These are phyloP conservation scores for Solanum virginianum DNA, from an alignment of 257 asterid genomes.

Conservation along the genomic window DNA sequence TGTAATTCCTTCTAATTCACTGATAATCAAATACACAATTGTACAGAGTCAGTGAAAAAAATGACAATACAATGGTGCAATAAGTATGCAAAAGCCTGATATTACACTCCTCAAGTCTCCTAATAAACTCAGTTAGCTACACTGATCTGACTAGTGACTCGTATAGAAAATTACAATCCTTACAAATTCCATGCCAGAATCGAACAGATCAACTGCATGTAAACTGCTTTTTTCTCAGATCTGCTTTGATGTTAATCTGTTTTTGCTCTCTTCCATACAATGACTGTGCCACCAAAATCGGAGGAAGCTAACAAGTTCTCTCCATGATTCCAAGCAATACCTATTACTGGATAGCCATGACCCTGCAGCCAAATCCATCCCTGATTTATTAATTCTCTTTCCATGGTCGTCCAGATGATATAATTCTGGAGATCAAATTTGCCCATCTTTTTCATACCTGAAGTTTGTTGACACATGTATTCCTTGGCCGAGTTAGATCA, in stretches of 20 bases:
- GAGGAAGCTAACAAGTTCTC: conserved; percentile 92
- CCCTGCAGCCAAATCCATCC: conserved; percentile 41
- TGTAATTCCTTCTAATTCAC: neutral
- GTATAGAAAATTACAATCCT: neutral
- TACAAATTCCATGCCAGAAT: neutral
- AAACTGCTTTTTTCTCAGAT: neutral
- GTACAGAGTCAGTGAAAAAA: neutral
- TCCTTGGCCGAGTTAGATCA: conserved; percentile 79
- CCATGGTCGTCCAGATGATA: neutral
- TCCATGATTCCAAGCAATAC: conserved; percentile 94
- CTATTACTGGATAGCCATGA: conserved; percentile 87
- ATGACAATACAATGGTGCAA: neutral
- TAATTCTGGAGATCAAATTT: neutral
- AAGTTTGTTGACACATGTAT: conserved; percentile 90
- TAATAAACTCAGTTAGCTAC: neutral
- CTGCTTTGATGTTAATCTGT: conserved; percentile 13
- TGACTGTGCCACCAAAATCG: conserved; percentile 95
- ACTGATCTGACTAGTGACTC: neutral
- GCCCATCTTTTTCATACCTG: conserved; percentile 39
- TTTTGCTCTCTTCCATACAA: conserved; percentile 95
- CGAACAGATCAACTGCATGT: neutral
- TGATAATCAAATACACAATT: neutral
- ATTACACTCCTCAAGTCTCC: neutral
- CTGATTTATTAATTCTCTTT: neutral
- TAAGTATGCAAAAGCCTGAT: neutral